Base-by-base conservation (phyloP, 2,329 filamentous ascomycete species). In the Penicillium expansum region DNA sequence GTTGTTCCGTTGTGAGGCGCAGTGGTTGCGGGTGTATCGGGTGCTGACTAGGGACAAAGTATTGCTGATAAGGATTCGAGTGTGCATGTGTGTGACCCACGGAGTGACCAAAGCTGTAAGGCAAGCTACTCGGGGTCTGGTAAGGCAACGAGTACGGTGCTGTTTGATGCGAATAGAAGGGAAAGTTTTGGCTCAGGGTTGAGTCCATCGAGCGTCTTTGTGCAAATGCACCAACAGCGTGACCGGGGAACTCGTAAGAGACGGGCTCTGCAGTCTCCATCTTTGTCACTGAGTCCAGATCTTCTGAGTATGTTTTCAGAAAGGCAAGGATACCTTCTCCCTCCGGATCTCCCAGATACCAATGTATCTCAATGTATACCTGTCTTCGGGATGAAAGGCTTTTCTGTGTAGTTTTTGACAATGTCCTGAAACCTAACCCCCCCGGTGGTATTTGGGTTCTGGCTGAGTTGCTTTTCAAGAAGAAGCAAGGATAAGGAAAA, bases 221-320 rank as follows among this genome's bases (percentile, higher is more conserved):
- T 32, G 69, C 61, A 60, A 73, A 66, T 16, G 69, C 64, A 24
- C 74, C 69, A 48, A 76, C 63, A 37, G 68, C 66, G 68, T 76
- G 74, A 56, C 67, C 67, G 14, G 74, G 62, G 55, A 75, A 75
- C 42, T 73, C 71, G 59, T 75, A 77, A 30, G 74, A 69, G 35
- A 75, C 71, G 9, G 74, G 73, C 50, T 77, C 74, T 42, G 71
- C 68, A 20, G 75, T 70, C 61, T 77, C 74, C 75, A 77, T 77
- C 47, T 41, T 42, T 5, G 20, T 22, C 16, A 37, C 39, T 14
- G 18, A 41, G 35, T 54, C 16, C n/a, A n/a, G 27, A 7, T 41
- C 16, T 48, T 39, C 27, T 48, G 18, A n/a, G 14, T 13, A 30
- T 27, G n/a, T 4, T 48, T 18, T 53, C 33, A 41, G 20, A 41